Percentiles rank a stretch among this genome's conserved stretches.
Conservation (phyloP, 495 filamentous ascomycete genomes). For the Clavariopsis aquatica region DNA sequence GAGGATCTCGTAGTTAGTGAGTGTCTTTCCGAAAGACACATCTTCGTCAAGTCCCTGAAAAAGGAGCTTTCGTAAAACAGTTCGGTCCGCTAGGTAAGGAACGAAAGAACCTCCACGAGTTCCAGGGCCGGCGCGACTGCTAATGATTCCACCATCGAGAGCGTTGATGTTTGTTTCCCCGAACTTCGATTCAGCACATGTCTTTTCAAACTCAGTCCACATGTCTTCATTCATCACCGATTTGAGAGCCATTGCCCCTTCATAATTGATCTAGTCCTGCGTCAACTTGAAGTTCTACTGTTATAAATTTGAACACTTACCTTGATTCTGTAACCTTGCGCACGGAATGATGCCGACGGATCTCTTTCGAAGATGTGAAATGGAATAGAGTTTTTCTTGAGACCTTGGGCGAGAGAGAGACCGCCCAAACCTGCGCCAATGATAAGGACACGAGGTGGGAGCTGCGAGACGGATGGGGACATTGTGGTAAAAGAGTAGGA, state of each 20-base stretch:
- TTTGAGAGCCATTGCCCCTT: conserved; percentile 15
- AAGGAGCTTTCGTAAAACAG: conserved; percentile 31
- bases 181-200: conserved; percentile 33
- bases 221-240: conserved; percentile 12
- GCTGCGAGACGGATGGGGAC: conserved; percentile 16
- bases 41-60: conserved; percentile 34
- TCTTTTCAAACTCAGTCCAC: conserved; percentile 27
- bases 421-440: conserved; percentile 63
- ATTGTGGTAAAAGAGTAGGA: conserved; percentile 12
- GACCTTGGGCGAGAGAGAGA: conserved; percentile 60
- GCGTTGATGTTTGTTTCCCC: conserved; percentile 36
- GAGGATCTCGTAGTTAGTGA: conserved; percentile 39
- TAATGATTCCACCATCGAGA: conserved; percentile 28
- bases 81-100: conserved; percentile 32
- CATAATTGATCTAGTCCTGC: conserved; percentile 14
- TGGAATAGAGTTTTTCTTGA: conserved; percentile 46
- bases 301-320: conserved; percentile 2
- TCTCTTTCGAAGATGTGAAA: conserved; percentile 38
- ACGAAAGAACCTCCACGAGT: conserved; percentile 8
- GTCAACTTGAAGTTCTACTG: conserved; percentile 5
- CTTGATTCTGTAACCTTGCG: conserved; percentile 37
- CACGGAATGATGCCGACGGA: conserved; percentile 16
- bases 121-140: conserved; percentile 18
- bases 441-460: conserved; percentile 50
- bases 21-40: conserved; percentile 34